Base-by-base conservation (phyloP, 2,329 filamentous ascomycete genomes). In the Ophiostoma australiae region DNA sequence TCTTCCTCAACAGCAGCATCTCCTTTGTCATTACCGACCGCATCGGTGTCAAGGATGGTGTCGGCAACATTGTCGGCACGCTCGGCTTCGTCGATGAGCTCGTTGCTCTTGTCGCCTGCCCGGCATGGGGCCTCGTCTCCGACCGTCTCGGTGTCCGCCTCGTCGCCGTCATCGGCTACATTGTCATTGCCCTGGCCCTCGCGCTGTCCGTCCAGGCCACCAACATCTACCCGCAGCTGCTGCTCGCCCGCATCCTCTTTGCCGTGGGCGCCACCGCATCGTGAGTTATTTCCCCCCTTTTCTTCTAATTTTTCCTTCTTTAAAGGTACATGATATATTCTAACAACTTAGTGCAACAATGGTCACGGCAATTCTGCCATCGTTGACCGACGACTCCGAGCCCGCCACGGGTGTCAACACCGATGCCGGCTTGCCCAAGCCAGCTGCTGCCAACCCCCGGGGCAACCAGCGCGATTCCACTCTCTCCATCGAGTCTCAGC, bases 311-410 rank as follows among this genome's bases (percentile, higher is more conserved):
- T 39, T 39, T 11, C 8, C 13, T 39, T 39, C 10, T 39, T 39
- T 15, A n/a, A 61, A 61, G n/a, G 15, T 4, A 2, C 3, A 61
- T 11, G 33, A 61, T 15, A 8, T 23, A 8, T 13, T 10, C 27
- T 35, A 35, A 33, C 33, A 10, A 31, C 31, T 35, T 70, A 88
- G 86, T 5, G 86, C 93, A 17, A 98, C 95, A 1, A 99, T 99
- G 95, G 95, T 99, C 27, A 98, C 95, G 10, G 95, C 95, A 3
- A 93, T 97, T 66, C 84, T 99, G 33, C 95, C 95, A 1, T 89
- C 86, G 13, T 80, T 90, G 74, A 89, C 87, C 5, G 85, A 86
- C 73, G 85, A 87, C 41, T 80, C 77, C 55, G 74, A 70, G 73
- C 77, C 67, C n/a, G 11, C 69, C 15, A 17, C 39, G n/a, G 23